Conservation (phyloP, 257 asterid species). For the Solanum tarapatanum region DNA sequence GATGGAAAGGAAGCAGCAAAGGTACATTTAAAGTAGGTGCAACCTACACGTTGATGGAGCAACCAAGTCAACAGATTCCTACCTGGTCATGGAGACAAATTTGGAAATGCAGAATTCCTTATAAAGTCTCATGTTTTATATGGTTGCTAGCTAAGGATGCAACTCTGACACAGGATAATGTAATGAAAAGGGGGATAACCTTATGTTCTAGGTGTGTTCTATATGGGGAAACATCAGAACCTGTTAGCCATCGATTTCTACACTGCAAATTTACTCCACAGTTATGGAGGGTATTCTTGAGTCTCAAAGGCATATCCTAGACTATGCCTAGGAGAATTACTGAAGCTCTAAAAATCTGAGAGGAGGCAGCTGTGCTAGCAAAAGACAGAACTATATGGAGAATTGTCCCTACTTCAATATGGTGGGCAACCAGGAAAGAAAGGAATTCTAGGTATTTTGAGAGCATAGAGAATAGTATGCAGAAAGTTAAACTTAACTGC, state of each 20-base stretch:
- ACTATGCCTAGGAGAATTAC: background rate
- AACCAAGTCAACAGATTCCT: background rate
- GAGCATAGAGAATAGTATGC: background rate
- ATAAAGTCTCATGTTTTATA: background rate
- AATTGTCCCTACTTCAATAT: background rate
- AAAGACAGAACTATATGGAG: background rate
- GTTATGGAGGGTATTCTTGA: background rate
- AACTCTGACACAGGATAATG: background rate
- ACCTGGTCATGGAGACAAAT: background rate
- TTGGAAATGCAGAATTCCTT: background rate
- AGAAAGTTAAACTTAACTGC: background rate
- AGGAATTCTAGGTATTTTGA: background rate
- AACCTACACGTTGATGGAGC: background rate
- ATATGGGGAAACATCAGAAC: background rate
- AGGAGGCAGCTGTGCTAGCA: background rate
- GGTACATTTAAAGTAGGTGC: background rate
- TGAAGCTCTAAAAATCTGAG: background rate
- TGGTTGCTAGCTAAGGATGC: background rate
- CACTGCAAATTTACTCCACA: background rate
- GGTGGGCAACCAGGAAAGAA: background rate
- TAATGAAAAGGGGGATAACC: background rate
- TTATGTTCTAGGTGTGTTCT: background rate
- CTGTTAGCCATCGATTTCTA: background rate
- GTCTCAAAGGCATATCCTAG: background rate
- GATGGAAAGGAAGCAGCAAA: background rate